Evolutionary conservation across 441 rosid genomes (phyloP).

Genomic region (Gossypium laxum): DNA sequence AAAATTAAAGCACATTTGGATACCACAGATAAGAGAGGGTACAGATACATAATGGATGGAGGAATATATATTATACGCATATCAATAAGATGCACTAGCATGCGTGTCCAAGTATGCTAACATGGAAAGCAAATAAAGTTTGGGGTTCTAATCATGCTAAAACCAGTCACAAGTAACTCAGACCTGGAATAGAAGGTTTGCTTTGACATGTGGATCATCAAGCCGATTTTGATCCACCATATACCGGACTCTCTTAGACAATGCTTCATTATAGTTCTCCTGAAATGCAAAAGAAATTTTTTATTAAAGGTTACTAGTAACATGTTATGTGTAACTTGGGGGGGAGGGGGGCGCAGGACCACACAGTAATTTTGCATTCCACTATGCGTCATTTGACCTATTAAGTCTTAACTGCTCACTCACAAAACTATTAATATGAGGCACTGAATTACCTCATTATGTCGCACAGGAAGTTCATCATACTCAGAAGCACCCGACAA

Average conservation of each 20-base stretch:
- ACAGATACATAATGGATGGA: not conserved
- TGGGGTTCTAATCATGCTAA: not conserved
- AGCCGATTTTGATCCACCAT: conserved; percentile 63
- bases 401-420: not conserved
- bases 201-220: conserved; percentile 92
- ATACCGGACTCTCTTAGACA: conserved; percentile 62
- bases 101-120: not conserved
- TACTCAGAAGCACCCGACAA: conserved; percentile 84
- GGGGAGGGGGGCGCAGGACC: no score
- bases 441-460: conserved; percentile 66
- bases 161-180: conserved; percentile 5
- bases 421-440: not conserved
- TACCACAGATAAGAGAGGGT: not conserved
- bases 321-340: not conserved
- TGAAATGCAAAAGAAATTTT: conserved; percentile 22
- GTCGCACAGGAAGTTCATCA: conserved; percentile 94
- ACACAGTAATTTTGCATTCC: not conserved
- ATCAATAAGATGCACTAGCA: not conserved
- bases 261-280: conserved; percentile 77
- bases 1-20: not conserved
- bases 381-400: not conserved
- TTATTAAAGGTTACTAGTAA: not conserved
- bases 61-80: not conserved
- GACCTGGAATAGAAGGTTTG: conserved; percentile 88
- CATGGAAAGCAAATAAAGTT: not conserved